Evolutionary conservation across 352 stramenopile species (phyloP).

Genomic region (Globisporangium echinulatum): DNA sequence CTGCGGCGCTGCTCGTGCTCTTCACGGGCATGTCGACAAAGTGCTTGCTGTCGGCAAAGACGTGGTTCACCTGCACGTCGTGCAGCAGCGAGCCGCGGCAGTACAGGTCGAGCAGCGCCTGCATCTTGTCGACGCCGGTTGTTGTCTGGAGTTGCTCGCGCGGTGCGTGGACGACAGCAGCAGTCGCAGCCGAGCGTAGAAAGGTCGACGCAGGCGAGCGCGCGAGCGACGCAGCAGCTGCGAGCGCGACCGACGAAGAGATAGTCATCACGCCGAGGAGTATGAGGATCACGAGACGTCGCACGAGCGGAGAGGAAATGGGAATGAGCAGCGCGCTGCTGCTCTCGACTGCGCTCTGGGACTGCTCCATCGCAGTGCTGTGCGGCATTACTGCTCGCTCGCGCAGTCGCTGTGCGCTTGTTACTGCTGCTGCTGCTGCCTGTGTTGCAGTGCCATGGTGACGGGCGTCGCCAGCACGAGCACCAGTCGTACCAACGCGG

Average conservation of each 20-base stretch:
- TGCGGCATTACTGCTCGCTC: neutral
- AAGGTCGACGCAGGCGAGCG: constrained; percentile 3
- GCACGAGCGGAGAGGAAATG: constrained; percentile 1
- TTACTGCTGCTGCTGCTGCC: neutral
- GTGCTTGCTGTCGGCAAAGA: constrained; percentile 85
- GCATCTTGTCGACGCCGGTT: neutral
- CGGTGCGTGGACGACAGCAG: neutral
- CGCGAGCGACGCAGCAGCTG: constrained; percentile 2
- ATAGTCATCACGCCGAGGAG: constrained; percentile 4
- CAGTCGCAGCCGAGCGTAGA: neutral
- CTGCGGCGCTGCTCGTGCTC: constrained; percentile 18
- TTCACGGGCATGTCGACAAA: constrained; percentile 89
- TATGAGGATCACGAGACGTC: constrained; percentile 2
- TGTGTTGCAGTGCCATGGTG: neutral
- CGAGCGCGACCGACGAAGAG: constrained; percentile 4
- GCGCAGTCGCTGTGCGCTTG: neutral
- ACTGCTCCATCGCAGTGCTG: too few relatives aligned
- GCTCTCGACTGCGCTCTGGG: too few relatives aligned
- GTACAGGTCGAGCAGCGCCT: constrained; percentile 25
- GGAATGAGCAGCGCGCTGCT: constrained; percentile 1
- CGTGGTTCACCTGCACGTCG: constrained; percentile 44
- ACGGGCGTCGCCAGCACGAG: neutral
- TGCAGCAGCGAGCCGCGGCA: constrained; percentile 48
- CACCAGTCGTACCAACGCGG: neutral
- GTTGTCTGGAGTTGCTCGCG: neutral